phyloP scores from a whole-genome alignment of 768 basidiomycete species.

The Pisolithus albus region DNA sequence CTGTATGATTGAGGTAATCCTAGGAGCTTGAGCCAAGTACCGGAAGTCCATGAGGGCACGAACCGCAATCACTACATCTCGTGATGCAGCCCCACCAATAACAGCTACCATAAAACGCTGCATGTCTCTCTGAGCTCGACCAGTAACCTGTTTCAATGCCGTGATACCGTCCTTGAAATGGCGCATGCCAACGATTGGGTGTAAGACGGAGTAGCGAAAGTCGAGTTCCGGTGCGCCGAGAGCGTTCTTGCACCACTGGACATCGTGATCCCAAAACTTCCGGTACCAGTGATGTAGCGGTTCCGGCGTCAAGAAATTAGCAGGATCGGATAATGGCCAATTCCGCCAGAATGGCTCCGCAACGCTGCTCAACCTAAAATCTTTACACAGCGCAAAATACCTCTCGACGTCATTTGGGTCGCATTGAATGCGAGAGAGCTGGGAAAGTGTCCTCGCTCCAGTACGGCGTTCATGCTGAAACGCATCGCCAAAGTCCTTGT shows the following conservation, averaged over 20 bases:
- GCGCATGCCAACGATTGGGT: slow-evolving; percentile 18
- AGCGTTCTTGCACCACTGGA: slow-evolving; percentile 31
- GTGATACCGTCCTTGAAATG: slow-evolving; percentile 37
- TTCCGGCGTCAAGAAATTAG: slow-evolving; percentile 30
- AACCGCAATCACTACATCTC: slow-evolving; percentile 26
- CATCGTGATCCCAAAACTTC: slow-evolving; percentile 33
- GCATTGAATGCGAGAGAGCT: slow-evolving; percentile 7
- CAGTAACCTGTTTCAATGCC: slow-evolving; percentile 35
- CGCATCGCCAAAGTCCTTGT: slow-evolving; percentile 26
- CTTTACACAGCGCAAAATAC: background rate
- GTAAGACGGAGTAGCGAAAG: slow-evolving; percentile 5
- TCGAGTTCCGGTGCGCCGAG: slow-evolving; percentile 18
- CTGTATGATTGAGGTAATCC: slow-evolving; percentile 17
- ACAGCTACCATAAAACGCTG: slow-evolving; percentile 29
- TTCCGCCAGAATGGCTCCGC: slow-evolving; percentile 30
- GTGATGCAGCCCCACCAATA: slow-evolving; percentile 28
- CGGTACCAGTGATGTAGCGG: slow-evolving; percentile 35
- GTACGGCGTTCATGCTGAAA: slow-evolving; percentile 21
- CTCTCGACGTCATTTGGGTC: background rate
- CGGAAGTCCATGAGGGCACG: slow-evolving; percentile 32
- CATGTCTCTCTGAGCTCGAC: slow-evolving; percentile 32
- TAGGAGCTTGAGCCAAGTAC: slow-evolving; percentile 28
- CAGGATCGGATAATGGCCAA: slow-evolving; percentile 29
- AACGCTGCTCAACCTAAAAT: slow-evolving; percentile 6
- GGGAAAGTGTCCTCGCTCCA: slow-evolving; percentile 13